Percentiles rank a stretch among this genome's conserved stretches.
phyloP scores from a whole-genome alignment of 2,329 filamentous ascomycete species.

The Metarhizium humberi region DNA sequence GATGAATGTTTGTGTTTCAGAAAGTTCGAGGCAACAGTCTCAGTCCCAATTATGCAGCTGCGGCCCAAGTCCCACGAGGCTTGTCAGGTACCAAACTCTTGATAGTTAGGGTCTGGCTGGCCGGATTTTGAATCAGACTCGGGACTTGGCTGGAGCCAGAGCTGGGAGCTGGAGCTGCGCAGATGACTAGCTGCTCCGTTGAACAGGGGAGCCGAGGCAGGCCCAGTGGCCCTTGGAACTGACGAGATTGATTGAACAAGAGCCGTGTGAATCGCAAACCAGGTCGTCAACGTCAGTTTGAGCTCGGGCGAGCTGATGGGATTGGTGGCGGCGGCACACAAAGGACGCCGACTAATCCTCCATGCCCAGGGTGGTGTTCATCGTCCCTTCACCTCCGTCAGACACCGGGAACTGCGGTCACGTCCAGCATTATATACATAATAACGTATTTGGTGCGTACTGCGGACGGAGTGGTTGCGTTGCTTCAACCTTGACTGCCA shows the following conservation, averaged over 20 bases:
- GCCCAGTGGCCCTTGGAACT: not conserved
- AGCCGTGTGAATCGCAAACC: not conserved
- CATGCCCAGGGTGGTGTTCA: no score
- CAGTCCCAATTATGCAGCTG: slow-evolving; percentile 1
- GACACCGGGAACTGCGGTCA: no score
- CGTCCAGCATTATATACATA: no score
- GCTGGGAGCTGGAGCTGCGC: not conserved
- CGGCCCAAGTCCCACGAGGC: slow-evolving; percentile 5
- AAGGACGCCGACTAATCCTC: not conserved
- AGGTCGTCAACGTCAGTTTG: not conserved
- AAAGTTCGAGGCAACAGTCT: not conserved
- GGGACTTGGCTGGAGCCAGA: not conserved
- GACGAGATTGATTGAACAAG: not conserved
- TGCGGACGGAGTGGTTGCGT: no score
- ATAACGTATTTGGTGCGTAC: no score
- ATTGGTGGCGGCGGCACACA: no score
- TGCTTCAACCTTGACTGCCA: no score
- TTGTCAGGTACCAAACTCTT: slow-evolving; percentile 3
- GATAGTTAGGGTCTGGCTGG: not conserved
- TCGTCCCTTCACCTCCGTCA: no score
- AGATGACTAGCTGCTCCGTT: not conserved
- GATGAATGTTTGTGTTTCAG: not conserved
- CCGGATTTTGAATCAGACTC: no score
- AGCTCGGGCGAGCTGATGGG: not conserved
- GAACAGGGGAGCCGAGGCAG: no score